A percentile compares a stretch with the other conserved stretches of the same genome.
phyloP scores from a whole-genome alignment of 176 grass and related monocot species.

The Oryza officinalis region DNA sequence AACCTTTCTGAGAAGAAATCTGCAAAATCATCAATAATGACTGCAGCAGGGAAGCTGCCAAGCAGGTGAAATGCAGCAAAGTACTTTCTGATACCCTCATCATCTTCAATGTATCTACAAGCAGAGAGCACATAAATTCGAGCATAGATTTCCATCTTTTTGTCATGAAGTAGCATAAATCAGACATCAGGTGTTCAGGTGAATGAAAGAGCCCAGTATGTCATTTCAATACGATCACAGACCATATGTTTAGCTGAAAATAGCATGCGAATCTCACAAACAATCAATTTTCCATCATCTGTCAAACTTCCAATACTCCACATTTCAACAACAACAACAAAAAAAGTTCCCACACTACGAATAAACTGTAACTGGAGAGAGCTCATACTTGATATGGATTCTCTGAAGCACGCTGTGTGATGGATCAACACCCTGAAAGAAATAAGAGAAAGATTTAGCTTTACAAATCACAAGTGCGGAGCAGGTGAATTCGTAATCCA shows the following conservation, averaged over 20 bases:
- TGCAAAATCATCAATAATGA: conserved; percentile 93
- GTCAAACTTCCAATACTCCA: neutral
- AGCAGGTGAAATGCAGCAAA: conserved; percentile 89
- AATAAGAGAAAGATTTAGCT: conserved; percentile 1
- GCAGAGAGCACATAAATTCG: conserved; percentile 7
- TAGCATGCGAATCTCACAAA: neutral
- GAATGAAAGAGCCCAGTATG: neutral
- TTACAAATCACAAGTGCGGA: conserved; percentile 30
- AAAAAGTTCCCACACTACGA: neutral
- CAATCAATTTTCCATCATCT: neutral
- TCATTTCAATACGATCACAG: neutral
- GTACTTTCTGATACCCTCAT: conserved; percentile 73
- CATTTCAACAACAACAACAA: neutral
- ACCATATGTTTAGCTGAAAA: neutral
- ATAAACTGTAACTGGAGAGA: neutral
- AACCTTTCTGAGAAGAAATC: conserved; percentile 73
- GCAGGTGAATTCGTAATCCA: neutral
- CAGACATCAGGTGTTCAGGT: neutral
- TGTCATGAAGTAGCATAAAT: neutral
- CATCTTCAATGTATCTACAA: conserved; percentile 76
- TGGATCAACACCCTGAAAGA: conserved; percentile 65
- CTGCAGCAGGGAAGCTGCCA: conserved; percentile 61
- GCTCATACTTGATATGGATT: conserved; percentile 84
- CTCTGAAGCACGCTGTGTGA: conserved; percentile 58
- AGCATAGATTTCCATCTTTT: neutral